A percentile compares a stretch with the other conserved stretches of the same genome.
Conservation (phyloP, 768 basidiomycete genomes). For the Mycena rebaudengoi region DNA sequence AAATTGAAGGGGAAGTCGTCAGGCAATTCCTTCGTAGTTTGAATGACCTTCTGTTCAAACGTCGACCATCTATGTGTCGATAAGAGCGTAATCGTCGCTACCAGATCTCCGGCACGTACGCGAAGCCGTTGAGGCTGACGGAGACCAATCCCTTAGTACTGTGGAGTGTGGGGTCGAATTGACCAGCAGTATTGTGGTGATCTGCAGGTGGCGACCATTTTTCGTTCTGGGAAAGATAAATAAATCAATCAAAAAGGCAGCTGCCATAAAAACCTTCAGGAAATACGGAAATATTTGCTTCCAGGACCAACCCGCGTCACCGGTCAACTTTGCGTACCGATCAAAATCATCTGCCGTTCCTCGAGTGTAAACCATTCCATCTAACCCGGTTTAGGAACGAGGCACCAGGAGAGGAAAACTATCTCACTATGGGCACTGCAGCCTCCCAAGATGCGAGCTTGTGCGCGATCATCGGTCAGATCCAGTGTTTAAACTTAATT, state of each 20-base stretch:
- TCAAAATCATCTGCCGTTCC: constrained; percentile 48
- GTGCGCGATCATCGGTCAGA: not conserved
- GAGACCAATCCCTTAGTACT: constrained; percentile 38
- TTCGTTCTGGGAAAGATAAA: constrained; percentile 41
- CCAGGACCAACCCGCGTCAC: constrained; percentile 50
- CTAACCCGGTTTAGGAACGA: constrained; percentile 22
- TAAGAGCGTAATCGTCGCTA: too few species aligned
- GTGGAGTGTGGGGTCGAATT: not conserved
- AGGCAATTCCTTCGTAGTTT: constrained; percentile 42
- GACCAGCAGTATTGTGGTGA: constrained; percentile 35
- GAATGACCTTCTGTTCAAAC: constrained; percentile 46
- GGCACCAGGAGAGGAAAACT: not conserved
- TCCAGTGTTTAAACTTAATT: not conserved
- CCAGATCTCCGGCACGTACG: too few species aligned
- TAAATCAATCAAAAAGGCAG: not conserved
- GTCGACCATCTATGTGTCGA: constrained; percentile 39
- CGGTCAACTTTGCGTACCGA: constrained; percentile 40
- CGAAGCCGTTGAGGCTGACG: constrained; percentile 46
- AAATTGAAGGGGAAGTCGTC: constrained; percentile 45
- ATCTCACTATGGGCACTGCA: constrained; percentile 8
- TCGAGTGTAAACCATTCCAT: constrained; percentile 46
- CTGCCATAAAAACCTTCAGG: constrained; percentile 31
- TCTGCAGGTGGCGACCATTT: constrained; percentile 47
- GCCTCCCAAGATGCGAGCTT: constrained; percentile 4
- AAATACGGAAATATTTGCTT: constrained; percentile 43